Evolutionary conservation across 176 grass and related monocot genomes (phyloP), one percentile per base, ranked within the genome.

Genomic region (Hyparrhenia diplandra): DNA sequence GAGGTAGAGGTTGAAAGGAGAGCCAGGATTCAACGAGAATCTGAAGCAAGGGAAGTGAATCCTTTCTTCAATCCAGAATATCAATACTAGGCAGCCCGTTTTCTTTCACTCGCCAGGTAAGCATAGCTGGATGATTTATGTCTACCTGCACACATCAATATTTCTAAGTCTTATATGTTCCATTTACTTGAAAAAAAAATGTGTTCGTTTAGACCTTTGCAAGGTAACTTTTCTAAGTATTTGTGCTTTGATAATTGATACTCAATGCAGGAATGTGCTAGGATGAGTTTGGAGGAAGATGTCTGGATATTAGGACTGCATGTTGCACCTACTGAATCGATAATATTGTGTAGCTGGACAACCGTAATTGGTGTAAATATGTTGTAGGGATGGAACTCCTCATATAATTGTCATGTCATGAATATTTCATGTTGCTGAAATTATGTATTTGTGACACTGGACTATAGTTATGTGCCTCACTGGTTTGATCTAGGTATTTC

Each of bases 1-100:
- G 97, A 96, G 89, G 97, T 99, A 46, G 93, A 99, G 67, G 87
- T 84, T 21, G 86, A 99, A 88, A 91, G 80, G 77, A 91, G 86
- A 60, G 78, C 84, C 13, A 86, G 76, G 62, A 81, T 91, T 45
- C 83, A 91, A 81, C 83, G 59, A 87, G 93, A 93, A 63, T 74
- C 84, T 28, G 85, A 90, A 81, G 37, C 89, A 6, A 90, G 85
- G 76, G 87, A 85, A 41, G 86, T 88, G 64, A 93, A 83, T 83
- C 79, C 87, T n/a, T 77, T 94, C 77, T 94, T 96, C 83, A 68
- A 83, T 76, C 84, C 66, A 49, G 61, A 83, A 83, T 86, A 87
- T 71, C 55, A 80, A 64, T 87, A 83, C 65, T 92, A 52, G 67
- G 64, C 21, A 32, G 2, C 46, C 68, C 64, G 41, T 76, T 36